A percentile compares a stretch with the other conserved stretches of the same genome.
phyloP scores from a whole-genome alignment of 805 yeast genomes.

The Candida ovalis region DNA sequence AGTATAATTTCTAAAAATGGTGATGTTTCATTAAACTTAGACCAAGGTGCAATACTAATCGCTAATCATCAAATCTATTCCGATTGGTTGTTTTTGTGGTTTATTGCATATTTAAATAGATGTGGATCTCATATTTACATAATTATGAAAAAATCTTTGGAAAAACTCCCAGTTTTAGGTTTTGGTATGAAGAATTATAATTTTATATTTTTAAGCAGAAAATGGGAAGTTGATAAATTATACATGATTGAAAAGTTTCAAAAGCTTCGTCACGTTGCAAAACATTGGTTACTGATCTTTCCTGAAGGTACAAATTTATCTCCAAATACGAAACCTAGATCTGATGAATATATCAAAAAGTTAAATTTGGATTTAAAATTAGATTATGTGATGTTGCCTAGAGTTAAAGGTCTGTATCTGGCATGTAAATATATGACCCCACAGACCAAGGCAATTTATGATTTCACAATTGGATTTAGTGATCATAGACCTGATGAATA shows the following conservation, averaged over 20 bases:
- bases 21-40: constrained; percentile 15
- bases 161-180: constrained; percentile 71
- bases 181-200: constrained; percentile 77
- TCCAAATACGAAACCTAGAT: constrained; percentile 53
- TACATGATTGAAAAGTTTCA: constrained; percentile 52
- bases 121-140: constrained; percentile 65
- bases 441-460: constrained; percentile 62
- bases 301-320: constrained; percentile 95
- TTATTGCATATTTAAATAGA: constrained; percentile 66
- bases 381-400: constrained; percentile 73
- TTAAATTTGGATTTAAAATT: constrained; percentile 41
- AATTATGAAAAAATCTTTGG: constrained; percentile 72
- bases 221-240: constrained; percentile 76
- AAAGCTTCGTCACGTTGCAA: constrained; percentile 38
- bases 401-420: constrained; percentile 73
- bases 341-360: constrained; percentile 55
- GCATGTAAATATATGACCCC: constrained; percentile 53
- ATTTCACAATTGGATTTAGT: constrained; percentile 77
- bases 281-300: constrained; percentile 67
- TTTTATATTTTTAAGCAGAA: constrained; percentile 77
- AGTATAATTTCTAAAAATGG: constrained; percentile 8
- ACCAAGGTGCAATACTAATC: constrained; percentile 45
- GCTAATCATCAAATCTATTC: constrained; percentile 94
- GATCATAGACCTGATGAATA: constrained; percentile 60
- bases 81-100: constrained; percentile 94